Base-by-base conservation (phyloP, 2,329 filamentous ascomycete species). In the Cladosporium austrohemisphaericum region DNA sequence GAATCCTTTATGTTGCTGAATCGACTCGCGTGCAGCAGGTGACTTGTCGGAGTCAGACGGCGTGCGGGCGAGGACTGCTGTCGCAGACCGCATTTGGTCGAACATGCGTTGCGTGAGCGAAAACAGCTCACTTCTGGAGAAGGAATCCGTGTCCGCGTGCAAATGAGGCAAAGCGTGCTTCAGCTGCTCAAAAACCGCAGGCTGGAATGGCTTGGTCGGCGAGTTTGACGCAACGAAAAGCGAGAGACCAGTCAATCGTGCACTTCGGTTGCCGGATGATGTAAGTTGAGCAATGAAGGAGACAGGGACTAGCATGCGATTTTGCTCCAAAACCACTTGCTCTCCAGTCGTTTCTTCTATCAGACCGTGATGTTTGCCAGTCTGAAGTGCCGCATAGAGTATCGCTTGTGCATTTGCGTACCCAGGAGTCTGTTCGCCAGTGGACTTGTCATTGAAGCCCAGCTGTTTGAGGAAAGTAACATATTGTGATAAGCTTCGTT, bases 41-140 rank as follows among this genome's bases (percentile, higher is more conserved):
- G 45, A 19, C 10, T 31, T 26, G 22, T 28, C 36, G 14, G 36
- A 23, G 4, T 35, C 20, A n/a, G 43, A 20, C 1, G 31, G 14
- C 22, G 25, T 29, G 45, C 59, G 60, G 6, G 54, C 46, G 16
- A 85, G 67, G 8, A 77, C 74, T 14, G 77, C 75, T 14, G 85
- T 80, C 8, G 84, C 79, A 19, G 83, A 83, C 56, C 85, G 78
- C 4, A 95, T 72, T 35, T 91, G 83, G 59, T 86, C 84, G 51
- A 91, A 80, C 65, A 97, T 81, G 58, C 84, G 83, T 53, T 88
- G 84, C 2, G 85, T 81, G 54, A 87, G 79, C 19, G 83, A 82
- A 20, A 92, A 76, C 1, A 94, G 76, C 57, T 95, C 88, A 51
- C 91, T 85, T 50, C 93, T 82, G 56, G 91, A 86, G 59, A 92